Conservation (phyloP, 2,329 filamentous ascomycete genomes). For the Incumbomyces delicatus region DNA sequence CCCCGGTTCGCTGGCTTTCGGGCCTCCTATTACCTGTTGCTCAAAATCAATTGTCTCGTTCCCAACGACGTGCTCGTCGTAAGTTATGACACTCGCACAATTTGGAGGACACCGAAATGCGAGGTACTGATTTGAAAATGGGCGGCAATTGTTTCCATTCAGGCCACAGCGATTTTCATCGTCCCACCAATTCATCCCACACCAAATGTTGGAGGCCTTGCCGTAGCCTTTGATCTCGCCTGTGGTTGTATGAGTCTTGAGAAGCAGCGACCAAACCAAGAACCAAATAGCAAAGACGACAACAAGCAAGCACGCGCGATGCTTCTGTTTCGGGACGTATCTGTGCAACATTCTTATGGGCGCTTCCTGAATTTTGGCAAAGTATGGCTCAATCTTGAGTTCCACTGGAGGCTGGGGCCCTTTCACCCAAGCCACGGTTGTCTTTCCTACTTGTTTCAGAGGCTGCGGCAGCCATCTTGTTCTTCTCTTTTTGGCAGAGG, state of each 20-base stretch:
- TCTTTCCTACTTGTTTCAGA: conserved; percentile 34
- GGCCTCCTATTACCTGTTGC: conserved; percentile 43
- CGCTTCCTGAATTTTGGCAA: conserved; percentile 37
- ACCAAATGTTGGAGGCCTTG: conserved; percentile 35
- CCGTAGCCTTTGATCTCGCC: conserved; percentile 42
- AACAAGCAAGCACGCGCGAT: conserved; percentile 34
- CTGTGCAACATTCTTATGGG: conserved; percentile 35
- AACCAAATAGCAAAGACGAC: conserved; percentile 39
- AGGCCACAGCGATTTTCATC: conserved; percentile 41
- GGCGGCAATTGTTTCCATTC: conserved; percentile 47
- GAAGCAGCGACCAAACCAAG: conserved; percentile 36
- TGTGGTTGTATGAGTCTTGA: conserved; percentile 36
- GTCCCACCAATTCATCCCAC: conserved; percentile 36
- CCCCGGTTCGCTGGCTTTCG: conserved; percentile 27
- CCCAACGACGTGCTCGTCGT: conserved; percentile 44
- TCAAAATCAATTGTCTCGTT: conserved; percentile 43
- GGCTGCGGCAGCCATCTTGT: conserved; percentile 40
- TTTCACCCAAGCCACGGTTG: conserved; percentile 36
- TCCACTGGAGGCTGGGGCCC: conserved; percentile 38
- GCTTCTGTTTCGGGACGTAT: conserved; percentile 36
- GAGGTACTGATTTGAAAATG: conserved; percentile 42
- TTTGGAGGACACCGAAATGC: conserved; percentile 49
- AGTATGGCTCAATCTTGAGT: conserved; percentile 37
- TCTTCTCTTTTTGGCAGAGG: conserved; percentile 38
- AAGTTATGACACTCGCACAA: conserved; percentile 37